Percentiles rank a stretch among this genome's conserved stretches.
phyloP scores from a whole-genome alignment of 2,329 filamentous ascomycete genomes.

The Fusarium zealandicum region DNA sequence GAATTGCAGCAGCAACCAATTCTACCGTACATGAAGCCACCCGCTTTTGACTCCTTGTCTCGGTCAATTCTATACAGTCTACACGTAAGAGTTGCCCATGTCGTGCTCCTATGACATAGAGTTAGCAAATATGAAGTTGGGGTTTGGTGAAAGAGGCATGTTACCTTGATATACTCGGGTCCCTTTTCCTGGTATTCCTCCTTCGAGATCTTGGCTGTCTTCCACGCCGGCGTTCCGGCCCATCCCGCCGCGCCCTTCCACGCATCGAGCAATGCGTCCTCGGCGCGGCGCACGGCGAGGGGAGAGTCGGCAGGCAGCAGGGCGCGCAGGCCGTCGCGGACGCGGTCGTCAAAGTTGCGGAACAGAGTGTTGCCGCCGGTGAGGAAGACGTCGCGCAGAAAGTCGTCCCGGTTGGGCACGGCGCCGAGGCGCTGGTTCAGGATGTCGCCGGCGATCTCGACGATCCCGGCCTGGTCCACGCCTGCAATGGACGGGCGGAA shows the following conservation, averaged over 20 bases:
- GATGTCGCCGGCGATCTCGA: constrained; percentile 92
- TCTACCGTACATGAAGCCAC: constrained; percentile 31
- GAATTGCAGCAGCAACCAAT: constrained; percentile 9
- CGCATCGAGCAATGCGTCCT: constrained; percentile 82
- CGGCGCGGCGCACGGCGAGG: constrained; percentile 75
- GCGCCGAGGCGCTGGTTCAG: constrained; percentile 78
- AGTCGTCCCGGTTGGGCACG: constrained; percentile 65
- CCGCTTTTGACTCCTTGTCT: constrained; percentile 36
- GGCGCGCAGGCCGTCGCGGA: constrained; percentile 74
- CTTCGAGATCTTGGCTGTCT: constrained; percentile 72
- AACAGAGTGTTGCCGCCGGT: constrained; percentile 95
- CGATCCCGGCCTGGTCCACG: constrained; percentile 88
- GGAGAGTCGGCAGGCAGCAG: constrained; percentile 73
- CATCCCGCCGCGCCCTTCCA: constrained; percentile 93
- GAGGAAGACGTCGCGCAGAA: constrained; percentile 87
- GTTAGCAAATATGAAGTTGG: constrained; percentile 20
- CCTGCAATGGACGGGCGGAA: constrained; percentile 94
- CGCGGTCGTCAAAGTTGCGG: constrained; percentile 81
- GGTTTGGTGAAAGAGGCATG: constrained; percentile 35
- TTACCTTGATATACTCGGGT: constrained; percentile 89
- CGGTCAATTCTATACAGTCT: constrained; percentile 33
- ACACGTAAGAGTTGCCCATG: constrained; percentile 67
- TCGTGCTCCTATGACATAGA: constrained; percentile 64
- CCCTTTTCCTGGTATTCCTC: constrained; percentile 94
- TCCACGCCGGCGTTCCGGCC: constrained; percentile 69